Evolutionary conservation across 371 early-diverging fungal genomes (phyloP).

Genomic region (Cokeromyces recurvatus): DNA sequence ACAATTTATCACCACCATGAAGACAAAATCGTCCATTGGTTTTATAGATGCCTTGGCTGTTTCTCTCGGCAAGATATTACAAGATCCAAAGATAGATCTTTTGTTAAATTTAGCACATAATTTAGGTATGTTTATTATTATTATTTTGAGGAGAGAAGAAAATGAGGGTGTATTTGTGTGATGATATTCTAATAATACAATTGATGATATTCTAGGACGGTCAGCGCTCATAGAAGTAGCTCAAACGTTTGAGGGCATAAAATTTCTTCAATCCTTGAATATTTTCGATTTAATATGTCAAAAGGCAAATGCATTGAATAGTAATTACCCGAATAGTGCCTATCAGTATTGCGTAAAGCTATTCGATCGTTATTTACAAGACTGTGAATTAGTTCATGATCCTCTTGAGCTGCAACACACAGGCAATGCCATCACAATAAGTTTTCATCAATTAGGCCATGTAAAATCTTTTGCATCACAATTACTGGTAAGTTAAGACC

Average conservation of each 20-base stretch:
- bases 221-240: slow-evolving; percentile 15
- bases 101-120: slow-evolving; percentile 15
- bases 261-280: slow-evolving; percentile 20
- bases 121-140: slow-evolving; percentile 26
- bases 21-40: neutral
- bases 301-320: neutral
- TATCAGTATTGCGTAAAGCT: slow-evolving; percentile 23
- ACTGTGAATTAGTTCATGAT: slow-evolving; percentile 20
- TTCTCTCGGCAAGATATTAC: slow-evolving; percentile 3
- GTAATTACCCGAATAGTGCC: slow-evolving; percentile 7
- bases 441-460: slow-evolving; percentile 30
- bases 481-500: no score
- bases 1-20: slow-evolving; percentile 11
- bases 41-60: slow-evolving; percentile 8
- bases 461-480: slow-evolving; percentile 19
- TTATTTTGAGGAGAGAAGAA: no score
- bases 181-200: no score
- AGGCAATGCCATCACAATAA: slow-evolving; percentile 29
- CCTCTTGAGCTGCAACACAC: slow-evolving; percentile 36
- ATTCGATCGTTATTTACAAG: slow-evolving; percentile 43
- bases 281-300: slow-evolving; percentile 24
- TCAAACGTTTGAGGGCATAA: slow-evolving; percentile 25
- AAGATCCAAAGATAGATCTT: slow-evolving; percentile 25
- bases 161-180: no score
- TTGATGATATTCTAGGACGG: neutral